These are phyloP conservation scores for Agrocybe chaxingu DNA, from an alignment of 768 basidiomycete genomes.

Conservation along the genomic window DNA sequence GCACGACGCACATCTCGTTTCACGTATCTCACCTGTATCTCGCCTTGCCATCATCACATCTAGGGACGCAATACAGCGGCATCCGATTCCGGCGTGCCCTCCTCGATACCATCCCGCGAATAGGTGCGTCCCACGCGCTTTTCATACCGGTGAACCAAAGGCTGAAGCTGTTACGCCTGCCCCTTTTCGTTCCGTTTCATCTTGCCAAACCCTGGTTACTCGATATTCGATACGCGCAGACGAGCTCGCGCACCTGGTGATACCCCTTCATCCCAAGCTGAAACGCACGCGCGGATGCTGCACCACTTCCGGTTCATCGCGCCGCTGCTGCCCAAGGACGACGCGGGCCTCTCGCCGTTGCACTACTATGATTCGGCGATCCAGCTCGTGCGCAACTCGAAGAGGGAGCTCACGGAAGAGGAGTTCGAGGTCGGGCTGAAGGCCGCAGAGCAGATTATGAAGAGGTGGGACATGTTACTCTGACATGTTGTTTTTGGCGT, in stretches of 20 bases:
- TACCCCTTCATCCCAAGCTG: conserved; percentile 66
- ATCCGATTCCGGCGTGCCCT: conserved; percentile 64
- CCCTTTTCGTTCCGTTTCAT: too few relatives aligned
- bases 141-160: too few relatives aligned
- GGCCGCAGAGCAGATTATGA: conserved; percentile 59
- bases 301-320: conserved; percentile 78
- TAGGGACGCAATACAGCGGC: conserved; percentile 59
- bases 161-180: too few relatives aligned
- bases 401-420: conserved; percentile 57
- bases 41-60: too few relatives aligned
- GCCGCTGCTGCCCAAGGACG: conserved; percentile 57
- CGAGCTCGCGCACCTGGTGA: conserved; percentile 63
- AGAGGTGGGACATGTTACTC: conserved; percentile 41
- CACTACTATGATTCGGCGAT: conserved; percentile 79
- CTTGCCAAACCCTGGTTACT: not conserved
- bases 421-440: conserved; percentile 65
- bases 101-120: conserved; percentile 66
- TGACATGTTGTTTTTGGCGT: not conserved
- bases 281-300: conserved; percentile 72
- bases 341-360: conserved; percentile 62
- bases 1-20: too few relatives aligned
- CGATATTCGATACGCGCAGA: conserved; percentile 37
- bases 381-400: conserved; percentile 64
- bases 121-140: conserved; percentile 45
- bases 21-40: too few relatives aligned